Evolutionary conservation across 495 filamentous ascomycete species (phyloP).

Genomic region (Lophiotrema nucula): DNA sequence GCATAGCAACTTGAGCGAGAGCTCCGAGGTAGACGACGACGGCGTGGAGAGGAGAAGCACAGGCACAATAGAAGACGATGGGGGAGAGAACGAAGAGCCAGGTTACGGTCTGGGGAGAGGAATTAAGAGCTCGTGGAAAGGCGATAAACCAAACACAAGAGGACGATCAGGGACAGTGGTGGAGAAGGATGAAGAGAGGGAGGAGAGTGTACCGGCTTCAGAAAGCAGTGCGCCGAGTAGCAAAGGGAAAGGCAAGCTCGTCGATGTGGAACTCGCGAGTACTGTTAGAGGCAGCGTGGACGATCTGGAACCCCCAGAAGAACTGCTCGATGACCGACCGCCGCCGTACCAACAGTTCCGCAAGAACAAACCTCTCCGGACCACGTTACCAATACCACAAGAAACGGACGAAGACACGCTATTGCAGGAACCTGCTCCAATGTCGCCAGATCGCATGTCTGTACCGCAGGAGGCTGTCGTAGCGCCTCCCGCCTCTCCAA

Average conservation of each 20-base stretch:
- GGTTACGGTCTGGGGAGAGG: slow-evolving; percentile 47
- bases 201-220: slow-evolving; percentile 33
- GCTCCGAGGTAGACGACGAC: slow-evolving; percentile 74
- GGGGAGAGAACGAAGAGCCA: slow-evolving; percentile 26
- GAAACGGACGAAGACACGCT: slow-evolving; percentile 50
- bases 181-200: slow-evolving; percentile 40
- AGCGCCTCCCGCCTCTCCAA: slow-evolving; percentile 50
- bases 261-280: slow-evolving; percentile 83
- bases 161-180: slow-evolving; percentile 38
- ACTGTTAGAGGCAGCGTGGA: slow-evolving; percentile 47
- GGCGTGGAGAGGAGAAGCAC: slow-evolving; percentile 43
- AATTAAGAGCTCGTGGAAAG: slow-evolving; percentile 61
- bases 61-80: slow-evolving; percentile 34
- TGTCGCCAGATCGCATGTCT: slow-evolving; percentile 46
- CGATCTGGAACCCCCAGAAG: slow-evolving; percentile 54
- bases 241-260: slow-evolving; percentile 68
- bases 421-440: slow-evolving; percentile 41
- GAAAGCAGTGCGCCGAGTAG: slow-evolving; percentile 49
- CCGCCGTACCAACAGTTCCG: slow-evolving; percentile 67
- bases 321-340: slow-evolving; percentile 69
- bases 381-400: slow-evolving; percentile 41
- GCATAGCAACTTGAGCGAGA: slow-evolving; percentile 74
- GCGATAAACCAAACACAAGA: slow-evolving; percentile 42
- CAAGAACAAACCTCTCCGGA: slow-evolving; percentile 22
- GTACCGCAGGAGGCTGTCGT: slow-evolving; percentile 52